Evolutionary conservation across 1,139 yeast species (phyloP), one percentile per base, ranked within the genome.

Genomic region (Lodderomyces parapsilosis): DNA sequence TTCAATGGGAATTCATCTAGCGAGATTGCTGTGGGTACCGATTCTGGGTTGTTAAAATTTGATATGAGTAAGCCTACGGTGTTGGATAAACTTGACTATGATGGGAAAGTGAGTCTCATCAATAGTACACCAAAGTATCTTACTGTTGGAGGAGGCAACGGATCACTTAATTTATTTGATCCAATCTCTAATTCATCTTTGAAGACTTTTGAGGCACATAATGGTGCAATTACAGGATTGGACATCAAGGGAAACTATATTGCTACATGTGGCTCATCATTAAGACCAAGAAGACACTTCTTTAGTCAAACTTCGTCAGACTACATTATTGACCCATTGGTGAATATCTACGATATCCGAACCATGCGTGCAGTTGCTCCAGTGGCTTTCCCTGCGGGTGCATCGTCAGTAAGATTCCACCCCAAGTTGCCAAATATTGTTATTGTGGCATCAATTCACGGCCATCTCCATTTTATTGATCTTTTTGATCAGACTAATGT

Each of bases 371-470:
- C 93, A 2, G 63, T 86, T 43, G 74, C 96, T 0, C 97, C 98
- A 2, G 71, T 91, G 3, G 83, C 96, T 2, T 90, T 90, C 59
- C 88, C 96, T 0, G 85, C 90, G 0, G 98, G 98, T 4, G 97
- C 98, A 1, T 76, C 88, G 6, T 86, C 79, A 58, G 94, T 86
- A 1, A 76, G 86, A 41, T 74, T 91, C 50, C 98, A 91, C 63
- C 97, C 98, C 3, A 86, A 86, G 49, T 63, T 90, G 45, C 86
- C 97, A 10, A 86, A 89, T 35, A 81, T 87, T 40, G 78, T 90
- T 36, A 63, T 90, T 9, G 81, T 88, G 15, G 85, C 89, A 0
- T 86, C 96, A 0, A 74, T 74, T 15, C 63, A 78, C 23, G 99
- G 99, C 7, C 94, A 88, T 49, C 67, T 94, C 46, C 96, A 90